Conservation (phyloP, 2,329 filamentous ascomycete species). For the Monosporascus sp. region DNA sequence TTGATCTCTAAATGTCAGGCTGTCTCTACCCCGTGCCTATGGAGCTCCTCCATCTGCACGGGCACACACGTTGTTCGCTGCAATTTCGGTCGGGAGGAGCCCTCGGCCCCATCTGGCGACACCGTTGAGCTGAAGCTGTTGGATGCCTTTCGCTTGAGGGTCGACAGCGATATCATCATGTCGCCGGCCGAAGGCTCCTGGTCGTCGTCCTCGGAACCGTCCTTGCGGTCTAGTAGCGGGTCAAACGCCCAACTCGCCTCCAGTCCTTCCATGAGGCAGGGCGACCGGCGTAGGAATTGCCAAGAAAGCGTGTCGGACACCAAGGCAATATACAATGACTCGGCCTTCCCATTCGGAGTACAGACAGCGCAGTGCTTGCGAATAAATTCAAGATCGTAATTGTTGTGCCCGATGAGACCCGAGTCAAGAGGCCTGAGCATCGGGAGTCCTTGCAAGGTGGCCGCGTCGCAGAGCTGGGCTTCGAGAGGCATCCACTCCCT, state of each 20-base stretch:
- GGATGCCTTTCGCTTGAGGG: constrained; percentile 46
- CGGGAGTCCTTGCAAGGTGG: constrained; percentile 48
- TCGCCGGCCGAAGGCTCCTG: constrained; percentile 42
- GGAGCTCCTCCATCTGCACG: constrained; percentile 32
- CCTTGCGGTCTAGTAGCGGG: constrained; percentile 39
- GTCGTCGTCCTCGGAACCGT: constrained; percentile 31
- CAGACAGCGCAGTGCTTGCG: constrained; percentile 50
- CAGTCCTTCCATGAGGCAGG: constrained; percentile 45
- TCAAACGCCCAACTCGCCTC: constrained; percentile 52
- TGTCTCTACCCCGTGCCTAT: constrained; percentile 32
- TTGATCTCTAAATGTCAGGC: constrained; percentile 20
- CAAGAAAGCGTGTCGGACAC: constrained; percentile 49
- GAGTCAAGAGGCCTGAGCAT: constrained; percentile 52
- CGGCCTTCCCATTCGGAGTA: constrained; percentile 48
- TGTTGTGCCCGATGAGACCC: constrained; percentile 30
- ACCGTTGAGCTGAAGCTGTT: constrained; percentile 40
- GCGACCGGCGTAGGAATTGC: constrained; percentile 44
- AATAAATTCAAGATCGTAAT: constrained; percentile 48
- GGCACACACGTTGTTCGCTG: constrained; percentile 35
- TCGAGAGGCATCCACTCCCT: constrained; percentile 54
- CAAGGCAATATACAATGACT: constrained; percentile 58
- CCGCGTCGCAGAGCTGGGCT: constrained; percentile 52
- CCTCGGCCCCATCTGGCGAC: constrained; percentile 14
- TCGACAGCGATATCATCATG: constrained; percentile 34
- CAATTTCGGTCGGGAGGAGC: constrained; percentile 28